A percentile compares a stretch with the other conserved stretches of the same genome.
Conservation (phyloP, 1,139 yeast species). For the Candida mesenterica region DNA sequence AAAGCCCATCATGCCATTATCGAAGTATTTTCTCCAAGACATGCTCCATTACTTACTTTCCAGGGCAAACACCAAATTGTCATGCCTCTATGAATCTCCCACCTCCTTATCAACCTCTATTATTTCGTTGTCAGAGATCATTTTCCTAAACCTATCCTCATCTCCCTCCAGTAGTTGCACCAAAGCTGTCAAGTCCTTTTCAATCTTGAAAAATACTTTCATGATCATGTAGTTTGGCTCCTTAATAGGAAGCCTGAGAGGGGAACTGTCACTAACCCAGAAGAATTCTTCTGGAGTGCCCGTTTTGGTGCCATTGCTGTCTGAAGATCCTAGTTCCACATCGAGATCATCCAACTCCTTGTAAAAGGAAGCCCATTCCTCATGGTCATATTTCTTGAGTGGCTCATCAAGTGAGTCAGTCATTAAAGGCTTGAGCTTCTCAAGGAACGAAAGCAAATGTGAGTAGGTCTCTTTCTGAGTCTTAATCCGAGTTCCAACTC, state of each 20-base stretch:
- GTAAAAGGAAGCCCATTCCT: constrained; percentile 32
- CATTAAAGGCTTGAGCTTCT: constrained; percentile 27
- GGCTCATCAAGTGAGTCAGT: constrained; percentile 35
- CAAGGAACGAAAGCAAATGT: constrained; percentile 19
- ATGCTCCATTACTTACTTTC: neutral
- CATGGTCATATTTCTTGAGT: constrained; percentile 28
- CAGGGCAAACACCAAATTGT: too few species aligned
- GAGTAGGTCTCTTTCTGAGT: constrained; percentile 12
- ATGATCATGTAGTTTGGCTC: constrained; percentile 64
- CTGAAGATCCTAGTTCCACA: neutral
- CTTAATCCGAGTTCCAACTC: constrained; percentile 5
- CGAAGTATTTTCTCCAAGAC: too few species aligned
- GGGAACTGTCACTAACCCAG: constrained; percentile 65
- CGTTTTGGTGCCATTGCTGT: neutral
- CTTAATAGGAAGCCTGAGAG: constrained; percentile 61
- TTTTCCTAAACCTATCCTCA: constrained; percentile 2
- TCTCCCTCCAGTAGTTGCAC: constrained; percentile 7
- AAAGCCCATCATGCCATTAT: too few species aligned
- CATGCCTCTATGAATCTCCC: too few species aligned
- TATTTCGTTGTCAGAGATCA: too few species aligned
- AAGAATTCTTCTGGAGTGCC: constrained; percentile 38
- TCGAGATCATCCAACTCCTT: constrained; percentile 13
- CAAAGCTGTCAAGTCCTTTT: constrained; percentile 10
- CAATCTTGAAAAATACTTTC: constrained; percentile 31
- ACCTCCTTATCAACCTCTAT: too few species aligned